phyloP scores from a whole-genome alignment of 2,329 filamentous ascomycete species.

The Colletotrichum aenigma region DNA sequence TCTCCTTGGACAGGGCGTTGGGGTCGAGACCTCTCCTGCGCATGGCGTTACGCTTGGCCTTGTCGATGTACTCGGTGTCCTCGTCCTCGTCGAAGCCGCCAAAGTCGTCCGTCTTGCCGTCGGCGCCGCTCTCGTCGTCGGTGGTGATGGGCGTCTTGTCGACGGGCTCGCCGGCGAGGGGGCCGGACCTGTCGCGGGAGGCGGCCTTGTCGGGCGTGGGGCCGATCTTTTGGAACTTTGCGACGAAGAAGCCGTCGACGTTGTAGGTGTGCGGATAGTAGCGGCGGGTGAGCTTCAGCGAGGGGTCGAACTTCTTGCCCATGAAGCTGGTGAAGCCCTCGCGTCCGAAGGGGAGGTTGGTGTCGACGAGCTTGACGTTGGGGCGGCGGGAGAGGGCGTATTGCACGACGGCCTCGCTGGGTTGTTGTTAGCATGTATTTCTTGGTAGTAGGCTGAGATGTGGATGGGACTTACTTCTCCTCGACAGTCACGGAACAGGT shows the following conservation, averaged over 20 bases:
- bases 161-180: conserved; percentile 50
- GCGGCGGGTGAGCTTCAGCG: conserved; percentile 79
- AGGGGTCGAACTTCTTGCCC: conserved; percentile 89
- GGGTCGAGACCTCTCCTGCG: conserved; percentile 77
- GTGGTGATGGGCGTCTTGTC: conserved; percentile 72
- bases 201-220: conserved; percentile 66
- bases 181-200: conserved; percentile 23
- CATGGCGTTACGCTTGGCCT: conserved; percentile 75
- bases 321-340: conserved; percentile 91
- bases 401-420: conserved; percentile 87
- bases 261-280: conserved; percentile 94
- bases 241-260: conserved; percentile 97
- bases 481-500: conserved; percentile 95
- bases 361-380: conserved; percentile 92
- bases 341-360: conserved; percentile 86
- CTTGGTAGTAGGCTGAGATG: not conserved
- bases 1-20: conserved; percentile 50
- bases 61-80: conserved; percentile 73
- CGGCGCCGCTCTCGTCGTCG: conserved; percentile 45
- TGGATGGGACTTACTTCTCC: conserved; percentile 54
- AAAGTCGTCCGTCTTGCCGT: conserved; percentile 54
- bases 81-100: conserved; percentile 77
- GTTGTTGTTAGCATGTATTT: not conserved
- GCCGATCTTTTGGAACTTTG: conserved; percentile 93
- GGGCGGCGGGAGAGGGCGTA: conserved; percentile 91